Evolutionary conservation across 257 asterid genomes (phyloP).

Genomic region (Salvia rosmarinus): DNA sequence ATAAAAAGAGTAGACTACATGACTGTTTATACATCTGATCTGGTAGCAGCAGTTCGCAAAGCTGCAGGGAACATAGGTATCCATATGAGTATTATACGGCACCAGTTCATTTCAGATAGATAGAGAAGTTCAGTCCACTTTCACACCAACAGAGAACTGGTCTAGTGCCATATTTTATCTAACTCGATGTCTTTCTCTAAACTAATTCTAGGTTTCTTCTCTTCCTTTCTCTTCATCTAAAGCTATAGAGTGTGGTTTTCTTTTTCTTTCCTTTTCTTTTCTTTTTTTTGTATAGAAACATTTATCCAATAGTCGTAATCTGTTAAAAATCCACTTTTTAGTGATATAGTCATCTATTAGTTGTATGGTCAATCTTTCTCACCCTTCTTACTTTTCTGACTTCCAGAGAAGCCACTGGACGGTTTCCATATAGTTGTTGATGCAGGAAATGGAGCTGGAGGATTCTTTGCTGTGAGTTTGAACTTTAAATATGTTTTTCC

Average conservation of each 20-base stretch:
- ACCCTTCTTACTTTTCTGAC: slow-evolving; percentile 29
- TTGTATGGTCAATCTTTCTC: slow-evolving; percentile 35
- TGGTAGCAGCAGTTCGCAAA: slow-evolving; percentile 90
- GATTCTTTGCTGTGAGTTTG: slow-evolving; percentile 88
- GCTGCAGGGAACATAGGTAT: slow-evolving; percentile 82
- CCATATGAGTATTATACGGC: background rate
- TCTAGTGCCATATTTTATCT: background rate
- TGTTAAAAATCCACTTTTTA: slow-evolving; percentile 17
- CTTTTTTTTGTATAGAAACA: background rate
- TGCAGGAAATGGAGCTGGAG: slow-evolving; percentile 99
- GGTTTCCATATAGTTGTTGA: slow-evolving; percentile 98
- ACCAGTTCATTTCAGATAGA: background rate
- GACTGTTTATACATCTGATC: slow-evolving; percentile 83
- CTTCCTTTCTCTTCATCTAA: background rate
- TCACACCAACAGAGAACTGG: background rate
- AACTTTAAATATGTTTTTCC: slow-evolving; percentile 22
- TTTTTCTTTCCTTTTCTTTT: background rate
- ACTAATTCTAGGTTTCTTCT: background rate
- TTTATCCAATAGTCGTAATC: slow-evolving; percentile 13
- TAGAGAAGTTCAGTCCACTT: slow-evolving; percentile 7
- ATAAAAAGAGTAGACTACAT: slow-evolving; percentile 82
- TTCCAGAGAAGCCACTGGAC: slow-evolving; percentile 93
- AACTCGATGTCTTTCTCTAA: slow-evolving; percentile 4
- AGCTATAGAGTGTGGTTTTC: background rate
- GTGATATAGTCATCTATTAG: slow-evolving; percentile 28